A percentile compares a stretch with the other conserved stretches of the same genome.
Conservation (phyloP, 169 alveolate genomes). For the Theileria sp. region DNA sequence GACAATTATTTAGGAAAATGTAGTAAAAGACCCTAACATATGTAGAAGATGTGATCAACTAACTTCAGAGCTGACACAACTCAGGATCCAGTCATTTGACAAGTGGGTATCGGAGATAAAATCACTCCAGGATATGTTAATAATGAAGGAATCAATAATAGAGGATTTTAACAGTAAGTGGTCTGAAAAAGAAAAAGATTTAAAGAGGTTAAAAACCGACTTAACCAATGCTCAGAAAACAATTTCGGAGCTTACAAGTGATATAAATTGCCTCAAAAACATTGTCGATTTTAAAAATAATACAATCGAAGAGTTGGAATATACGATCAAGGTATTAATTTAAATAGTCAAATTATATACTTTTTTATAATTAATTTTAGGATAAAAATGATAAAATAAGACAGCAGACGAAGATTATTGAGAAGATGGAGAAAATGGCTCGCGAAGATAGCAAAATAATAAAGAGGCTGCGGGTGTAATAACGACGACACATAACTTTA, state of each 20-base stretch:
- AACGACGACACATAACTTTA: background rate
- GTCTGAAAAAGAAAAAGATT: background rate
- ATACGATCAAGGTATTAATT: background rate
- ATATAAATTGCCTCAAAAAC: slow-evolving; percentile 7
- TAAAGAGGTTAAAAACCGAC: slow-evolving; percentile 4
- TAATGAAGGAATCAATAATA: slow-evolving; percentile 44
- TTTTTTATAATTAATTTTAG: slow-evolving; percentile 5
- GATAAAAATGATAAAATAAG: slow-evolving; percentile 18
- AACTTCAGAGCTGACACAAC: slow-evolving; percentile 50
- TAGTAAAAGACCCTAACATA: slow-evolving; percentile 20
- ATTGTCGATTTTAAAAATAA: background rate
- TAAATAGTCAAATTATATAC: background rate
- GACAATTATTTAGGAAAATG: background rate
- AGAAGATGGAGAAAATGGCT: slow-evolving; percentile 27
- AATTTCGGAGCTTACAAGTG: background rate
- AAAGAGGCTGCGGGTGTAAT: slow-evolving; percentile 15
- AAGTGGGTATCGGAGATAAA: slow-evolving; percentile 59
- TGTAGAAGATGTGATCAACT: slow-evolving; percentile 55
- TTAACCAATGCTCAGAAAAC: background rate
- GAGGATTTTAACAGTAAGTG: slow-evolving; percentile 35
- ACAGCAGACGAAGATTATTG: slow-evolving; percentile 16
- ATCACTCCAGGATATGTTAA: slow-evolving; percentile 59
- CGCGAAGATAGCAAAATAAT: slow-evolving; percentile 22
- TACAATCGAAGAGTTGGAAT: slow-evolving; percentile 14
- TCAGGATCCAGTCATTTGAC: slow-evolving; percentile 52